phyloP scores from a whole-genome alignment of 2,329 filamentous ascomycete species.

The Colletotrichum camelliae region DNA sequence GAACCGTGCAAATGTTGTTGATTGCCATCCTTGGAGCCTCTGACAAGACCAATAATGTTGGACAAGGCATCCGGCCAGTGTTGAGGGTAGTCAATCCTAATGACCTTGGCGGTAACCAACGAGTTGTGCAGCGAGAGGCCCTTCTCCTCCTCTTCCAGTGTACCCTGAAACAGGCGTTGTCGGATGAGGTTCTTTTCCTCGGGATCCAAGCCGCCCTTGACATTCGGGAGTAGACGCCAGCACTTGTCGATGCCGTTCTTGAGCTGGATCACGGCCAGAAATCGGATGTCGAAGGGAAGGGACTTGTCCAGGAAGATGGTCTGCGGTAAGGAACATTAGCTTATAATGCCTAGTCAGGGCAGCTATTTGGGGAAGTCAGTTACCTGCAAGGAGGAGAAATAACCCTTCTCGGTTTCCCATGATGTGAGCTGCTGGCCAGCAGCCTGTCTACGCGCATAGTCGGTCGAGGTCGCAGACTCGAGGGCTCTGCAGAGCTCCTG shows the following conservation, averaged over 20 bases:
- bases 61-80: constrained; percentile 77
- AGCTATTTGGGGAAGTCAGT: neutral
- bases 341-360: neutral
- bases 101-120: constrained; percentile 84
- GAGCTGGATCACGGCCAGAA: constrained; percentile 90
- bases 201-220: constrained; percentile 70
- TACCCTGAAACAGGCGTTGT: constrained; percentile 75
- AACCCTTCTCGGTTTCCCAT: constrained; percentile 73
- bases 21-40: constrained; percentile 61
- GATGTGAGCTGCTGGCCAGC: constrained; percentile 73
- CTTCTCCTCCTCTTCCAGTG: constrained; percentile 76
- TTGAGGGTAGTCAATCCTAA: constrained; percentile 85
- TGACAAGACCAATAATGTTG: constrained; percentile 68
- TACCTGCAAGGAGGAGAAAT: constrained; percentile 74
- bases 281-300: constrained; percentile 78
- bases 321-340: constrained; percentile 43
- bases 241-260: constrained; percentile 97
- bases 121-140: constrained; percentile 87
- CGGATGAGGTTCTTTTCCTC: constrained; percentile 82
- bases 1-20: constrained; percentile 73
- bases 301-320: constrained; percentile 81
- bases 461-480: constrained; percentile 66
- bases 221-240: constrained; percentile 72
- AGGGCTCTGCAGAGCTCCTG: constrained; percentile 70
- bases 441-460: constrained; percentile 68